phyloP scores from a whole-genome alignment of 768 basidiomycete genomes.

The Aureoboletus auriporus region DNA sequence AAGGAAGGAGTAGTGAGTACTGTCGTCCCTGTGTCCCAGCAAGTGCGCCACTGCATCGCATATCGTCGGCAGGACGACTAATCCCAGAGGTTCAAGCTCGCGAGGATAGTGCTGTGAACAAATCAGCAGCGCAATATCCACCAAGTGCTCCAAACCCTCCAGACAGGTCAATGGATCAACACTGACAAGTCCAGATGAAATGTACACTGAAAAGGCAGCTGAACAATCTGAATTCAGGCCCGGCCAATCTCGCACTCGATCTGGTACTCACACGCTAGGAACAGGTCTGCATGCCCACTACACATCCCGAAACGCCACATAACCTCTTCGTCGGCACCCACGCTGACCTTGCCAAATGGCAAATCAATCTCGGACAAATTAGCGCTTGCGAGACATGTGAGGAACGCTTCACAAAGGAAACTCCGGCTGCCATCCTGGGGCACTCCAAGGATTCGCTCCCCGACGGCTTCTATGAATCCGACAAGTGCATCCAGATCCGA shows the following conservation, averaged over 20 bases:
- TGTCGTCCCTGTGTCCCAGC: constrained; percentile 21
- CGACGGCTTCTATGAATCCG: constrained; percentile 13
- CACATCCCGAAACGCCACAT: constrained; percentile 37
- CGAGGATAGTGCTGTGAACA: constrained; percentile 40
- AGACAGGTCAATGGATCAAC: constrained; percentile 37
- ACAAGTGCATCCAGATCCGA: constrained; percentile 1
- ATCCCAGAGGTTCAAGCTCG: constrained; percentile 48
- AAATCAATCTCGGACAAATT: constrained; percentile 11
- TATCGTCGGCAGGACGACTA: constrained; percentile 46
- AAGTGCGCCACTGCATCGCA: constrained; percentile 47
- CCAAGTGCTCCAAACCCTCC: constrained; percentile 45
- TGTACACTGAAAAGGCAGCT: constrained; percentile 48
- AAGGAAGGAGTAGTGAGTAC: not conserved
- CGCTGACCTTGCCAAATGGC: not conserved
- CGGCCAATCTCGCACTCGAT: not conserved
- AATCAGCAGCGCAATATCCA: constrained; percentile 46
- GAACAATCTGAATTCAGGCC: not conserved
- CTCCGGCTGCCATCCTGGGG: not conserved
- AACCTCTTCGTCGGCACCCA: constrained; percentile 28
- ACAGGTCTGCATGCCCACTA: constrained; percentile 29
- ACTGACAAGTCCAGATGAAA: constrained; percentile 26
- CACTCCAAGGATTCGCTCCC: constrained; percentile 12
- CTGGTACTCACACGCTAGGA: constrained; percentile 38
- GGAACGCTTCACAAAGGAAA: constrained; percentile 33
- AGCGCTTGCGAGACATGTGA: constrained; percentile 33